Evolutionary conservation across 441 rosid genomes (phyloP), one percentile per base, ranked within the genome.

Genomic region (Populus tomentosa): DNA sequence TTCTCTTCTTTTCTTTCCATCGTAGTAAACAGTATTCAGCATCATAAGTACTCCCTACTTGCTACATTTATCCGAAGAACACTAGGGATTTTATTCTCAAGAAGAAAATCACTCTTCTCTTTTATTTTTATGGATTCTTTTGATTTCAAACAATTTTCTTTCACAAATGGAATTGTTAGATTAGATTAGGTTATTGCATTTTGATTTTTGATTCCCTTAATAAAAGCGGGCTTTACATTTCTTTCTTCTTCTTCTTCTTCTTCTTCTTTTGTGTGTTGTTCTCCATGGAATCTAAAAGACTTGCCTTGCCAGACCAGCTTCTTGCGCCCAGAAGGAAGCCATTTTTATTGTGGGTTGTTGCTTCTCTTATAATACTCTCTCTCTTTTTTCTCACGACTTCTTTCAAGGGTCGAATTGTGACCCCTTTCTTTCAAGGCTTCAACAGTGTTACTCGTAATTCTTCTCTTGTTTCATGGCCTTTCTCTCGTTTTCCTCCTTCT

Each of bases 371-470:
- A 76, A 28, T 88, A 38, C 70, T 91, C 26, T 82, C 88, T 6
- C 77, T 87, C 71, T 81, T 91, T 73, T 78, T 86, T 26, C 82
- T 87, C 28, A 73, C 72, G 53, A 86, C 80, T 79, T 82, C 93
- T 0, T 63, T 89, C 33, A 84, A 62, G 40, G 77, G 81, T 6
- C 90, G 94, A 26, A 62, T 80, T 18, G 83, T 82, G 69, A 64
- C 87, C 40, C 88, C 90, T 77, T 73, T 88, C 72, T 81, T 89
- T 75, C 87, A 85, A 77, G 86, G 89, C 7, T 80, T 84, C 75
- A 82, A 81, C 75, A 46, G 23, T 76, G 82, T 85, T 53, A 46
- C 11, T 68, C 32, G 59, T 75, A 80, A 70, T 64, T 73, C 87
- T 71, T 76, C 90, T 80, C 46, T 77, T 67, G 36, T 50, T 75